These are phyloP conservation scores for Fusarium mexicanum DNA, from an alignment of 2,329 filamentous ascomycete genomes.

Conservation along the genomic window DNA sequence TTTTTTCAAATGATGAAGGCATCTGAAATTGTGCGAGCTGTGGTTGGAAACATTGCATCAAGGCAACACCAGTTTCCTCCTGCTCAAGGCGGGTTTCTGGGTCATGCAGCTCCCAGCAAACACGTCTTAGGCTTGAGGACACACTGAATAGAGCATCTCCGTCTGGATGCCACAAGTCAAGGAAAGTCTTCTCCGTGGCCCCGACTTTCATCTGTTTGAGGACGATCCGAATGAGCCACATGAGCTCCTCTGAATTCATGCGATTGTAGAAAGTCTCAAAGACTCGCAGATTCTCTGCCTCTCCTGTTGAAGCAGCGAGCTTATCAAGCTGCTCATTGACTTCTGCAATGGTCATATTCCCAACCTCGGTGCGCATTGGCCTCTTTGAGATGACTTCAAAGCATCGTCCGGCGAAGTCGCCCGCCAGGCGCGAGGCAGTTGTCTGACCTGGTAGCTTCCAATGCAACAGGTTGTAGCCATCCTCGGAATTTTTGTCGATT, in stretches of 20 bases:
- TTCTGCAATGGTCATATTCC: conserved; percentile 85
- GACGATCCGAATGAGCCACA: conserved; percentile 95
- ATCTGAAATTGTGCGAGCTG: conserved; percentile 94
- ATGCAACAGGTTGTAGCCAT: conserved; percentile 84
- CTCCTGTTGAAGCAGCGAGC: conserved; percentile 77
- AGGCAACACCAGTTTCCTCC: conserved; percentile 76
- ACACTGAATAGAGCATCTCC: conserved; percentile 85
- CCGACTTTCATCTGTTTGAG: conserved; percentile 78
- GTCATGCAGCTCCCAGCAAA: conserved; percentile 93
- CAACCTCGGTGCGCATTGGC: conserved; percentile 76
- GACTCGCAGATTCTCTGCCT: conserved; percentile 85
- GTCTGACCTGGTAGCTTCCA: conserved; percentile 89
- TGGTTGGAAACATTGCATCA: conserved; percentile 97
- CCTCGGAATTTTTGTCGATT: conserved; percentile 89
- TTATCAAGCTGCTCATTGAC: conserved; percentile 88
- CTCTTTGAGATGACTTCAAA: conserved; percentile 87
- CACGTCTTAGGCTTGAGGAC: conserved; percentile 86
- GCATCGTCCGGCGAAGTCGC: conserved; percentile 92
- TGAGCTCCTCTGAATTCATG: conserved; percentile 94
- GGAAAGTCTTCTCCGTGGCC: conserved; percentile 87
- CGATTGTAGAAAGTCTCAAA: conserved; percentile 84
- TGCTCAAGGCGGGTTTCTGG: conserved; percentile 76
- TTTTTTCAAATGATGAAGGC: conserved; percentile 78
- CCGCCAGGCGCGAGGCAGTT: conserved; percentile 72
- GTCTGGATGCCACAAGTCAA: conserved; percentile 84